A percentile compares a stretch with the other conserved stretches of the same genome.
Conservation (phyloP, 495 filamentous ascomycete species). For the Penicillium crystallinum region DNA sequence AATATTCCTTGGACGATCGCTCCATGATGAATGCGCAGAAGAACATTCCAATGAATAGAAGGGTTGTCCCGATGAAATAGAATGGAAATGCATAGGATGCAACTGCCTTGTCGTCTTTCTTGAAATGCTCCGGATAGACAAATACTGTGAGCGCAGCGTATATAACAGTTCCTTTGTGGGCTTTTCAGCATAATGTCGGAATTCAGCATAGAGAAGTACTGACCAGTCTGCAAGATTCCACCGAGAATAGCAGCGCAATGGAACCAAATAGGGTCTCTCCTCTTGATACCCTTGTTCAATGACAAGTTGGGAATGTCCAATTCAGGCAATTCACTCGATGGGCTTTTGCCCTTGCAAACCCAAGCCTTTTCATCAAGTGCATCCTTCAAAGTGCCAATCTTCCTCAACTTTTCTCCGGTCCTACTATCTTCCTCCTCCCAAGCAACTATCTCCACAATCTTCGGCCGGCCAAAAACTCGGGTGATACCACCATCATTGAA, state of each 20-base stretch:
- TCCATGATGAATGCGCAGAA: slow-evolving; percentile 38
- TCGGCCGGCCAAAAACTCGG: slow-evolving; percentile 36
- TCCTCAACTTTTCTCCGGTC: slow-evolving; percentile 8
- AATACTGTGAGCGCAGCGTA: slow-evolving; percentile 35
- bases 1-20: slow-evolving; percentile 29
- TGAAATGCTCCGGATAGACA: slow-evolving; percentile 23
- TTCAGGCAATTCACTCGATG: slow-evolving; percentile 14
- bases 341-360: slow-evolving; percentile 5
- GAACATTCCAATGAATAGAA: slow-evolving; percentile 39
- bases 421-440: slow-evolving; percentile 26
- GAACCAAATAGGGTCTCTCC: slow-evolving; percentile 29
- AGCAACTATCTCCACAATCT: slow-evolving; percentile 36
- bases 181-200: neutral
- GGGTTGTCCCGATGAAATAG: slow-evolving; percentile 29
- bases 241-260: slow-evolving; percentile 30
- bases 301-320: slow-evolving; percentile 43
- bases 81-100: slow-evolving; percentile 37
- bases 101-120: slow-evolving; percentile 26
- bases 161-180: slow-evolving; percentile 21
- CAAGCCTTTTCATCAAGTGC: slow-evolving; percentile 25
- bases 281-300: slow-evolving; percentile 42
- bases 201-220: neutral
- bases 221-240: slow-evolving; percentile 29
- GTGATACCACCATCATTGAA: slow-evolving; percentile 42
- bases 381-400: slow-evolving; percentile 28